Evolutionary conservation across 305 asterid species (phyloP), one percentile per base, ranked within the genome.

Genomic region (Fraxinus platypoda): DNA sequence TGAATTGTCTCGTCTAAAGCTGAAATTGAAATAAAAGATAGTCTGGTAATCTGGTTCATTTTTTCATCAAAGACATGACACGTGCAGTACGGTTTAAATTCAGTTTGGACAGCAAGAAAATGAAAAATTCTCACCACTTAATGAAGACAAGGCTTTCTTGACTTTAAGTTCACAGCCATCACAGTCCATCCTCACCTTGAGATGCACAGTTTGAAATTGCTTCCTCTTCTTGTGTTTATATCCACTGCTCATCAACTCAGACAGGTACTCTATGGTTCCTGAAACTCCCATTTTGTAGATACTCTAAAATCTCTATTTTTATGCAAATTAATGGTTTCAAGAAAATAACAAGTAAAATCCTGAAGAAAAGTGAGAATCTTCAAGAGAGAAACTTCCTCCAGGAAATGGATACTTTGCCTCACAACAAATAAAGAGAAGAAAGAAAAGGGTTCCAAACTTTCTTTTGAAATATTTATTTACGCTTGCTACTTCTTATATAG

Each of bases 151-250:
- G 52, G 95, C 86, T 11, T 91, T 94, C 90, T 94, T 90, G 92
- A 94, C 92, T 89, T 91, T 92, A 73, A 91, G 95, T 78, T 94
- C 97, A 80, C 98, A 94, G 54, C 98, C 98, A 85, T 92, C 98
- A 87, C 98, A 94, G 46, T 94, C 97, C 97, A 94, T 94, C 85
- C 94, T 91, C 52, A 94, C 91, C 82, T 94, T 94, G 88, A 94
- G 97, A 38, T 93, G 86, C 23, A 93, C 92, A 35, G 94, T 91
- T 57, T 91, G 94, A 0, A 85, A 86, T 78, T 91, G 97, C 82
- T 90, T 87, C 62, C 73, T 86, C 87, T 87, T 85, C 82, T 81
- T 90, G 84, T 78, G 83, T 33, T 82, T 86, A 12, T 87, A 91
- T 9, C 78, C 75, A 77, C 86, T 88, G 84, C 91, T 87, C 86